These are phyloP conservation scores for Russula lepida DNA, from an alignment of 768 basidiomycete genomes.

Conservation along the genomic window DNA sequence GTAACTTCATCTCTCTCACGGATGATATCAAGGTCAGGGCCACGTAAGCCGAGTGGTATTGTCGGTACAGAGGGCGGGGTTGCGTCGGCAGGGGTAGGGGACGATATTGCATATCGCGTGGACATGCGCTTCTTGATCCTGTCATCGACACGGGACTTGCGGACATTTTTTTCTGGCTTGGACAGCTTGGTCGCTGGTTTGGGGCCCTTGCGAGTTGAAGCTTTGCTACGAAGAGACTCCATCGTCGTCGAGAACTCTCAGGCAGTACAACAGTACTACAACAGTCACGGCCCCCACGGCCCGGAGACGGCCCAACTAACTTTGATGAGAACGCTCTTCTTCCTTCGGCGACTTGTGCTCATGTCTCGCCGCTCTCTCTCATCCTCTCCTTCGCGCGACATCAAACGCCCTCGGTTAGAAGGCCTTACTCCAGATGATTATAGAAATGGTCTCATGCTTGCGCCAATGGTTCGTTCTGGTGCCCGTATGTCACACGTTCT, in stretches of 20 bases:
- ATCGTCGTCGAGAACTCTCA: no score
- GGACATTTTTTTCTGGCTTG: constrained; percentile 23
- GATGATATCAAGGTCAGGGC: constrained; percentile 29
- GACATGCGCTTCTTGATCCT: constrained; percentile 97
- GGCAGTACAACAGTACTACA: no score
- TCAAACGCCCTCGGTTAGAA: constrained; percentile 13
- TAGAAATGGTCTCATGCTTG: constrained; percentile 85
- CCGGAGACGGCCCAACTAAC: neutral
- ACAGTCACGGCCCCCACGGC: no score
- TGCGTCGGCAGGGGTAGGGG: constrained; percentile 61
- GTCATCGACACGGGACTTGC: constrained; percentile 58
- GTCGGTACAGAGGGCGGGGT: constrained; percentile 51
- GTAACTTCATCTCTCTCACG: constrained; percentile 44
- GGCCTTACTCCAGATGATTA: constrained; percentile 65
- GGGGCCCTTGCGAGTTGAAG: constrained; percentile 12
- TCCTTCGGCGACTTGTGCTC: neutral
- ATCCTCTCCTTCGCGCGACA: constrained; percentile 10
- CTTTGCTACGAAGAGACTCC: constrained; percentile 30
- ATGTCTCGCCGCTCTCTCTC: constrained; percentile 21
- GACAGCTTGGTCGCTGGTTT: constrained; percentile 16
- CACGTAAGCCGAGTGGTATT: constrained; percentile 38
- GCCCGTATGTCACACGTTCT: constrained; percentile 47
- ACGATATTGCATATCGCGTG: constrained; percentile 81
- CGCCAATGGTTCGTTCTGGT: constrained; percentile 97
- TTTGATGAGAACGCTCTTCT: neutral